phyloP scores from a whole-genome alignment of 2,329 filamentous ascomycete genomes.

The Arthroderma sp. region DNA sequence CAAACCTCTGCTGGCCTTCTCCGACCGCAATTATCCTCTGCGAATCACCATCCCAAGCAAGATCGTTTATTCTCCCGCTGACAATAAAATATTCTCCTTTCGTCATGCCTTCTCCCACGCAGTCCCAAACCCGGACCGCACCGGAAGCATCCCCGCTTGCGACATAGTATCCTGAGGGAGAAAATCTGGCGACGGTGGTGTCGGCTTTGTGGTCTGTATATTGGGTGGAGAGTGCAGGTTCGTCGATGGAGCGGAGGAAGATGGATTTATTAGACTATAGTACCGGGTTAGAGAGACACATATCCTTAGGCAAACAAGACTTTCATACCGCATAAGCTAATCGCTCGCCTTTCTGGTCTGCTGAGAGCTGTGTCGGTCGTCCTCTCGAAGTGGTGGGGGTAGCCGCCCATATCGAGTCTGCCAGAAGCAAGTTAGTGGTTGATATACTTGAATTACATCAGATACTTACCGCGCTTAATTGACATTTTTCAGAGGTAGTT shows the following conservation, averaged over 20 bases:
- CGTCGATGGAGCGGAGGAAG: conserved; percentile 87
- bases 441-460: not conserved
- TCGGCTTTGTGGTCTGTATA: conserved; percentile 82
- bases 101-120: conserved; percentile 69
- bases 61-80: conserved; percentile 85
- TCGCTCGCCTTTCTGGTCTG: conserved; percentile 77
- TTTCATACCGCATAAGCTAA: conserved; percentile 71
- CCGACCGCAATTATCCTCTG: conserved; percentile 94
- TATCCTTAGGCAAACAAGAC: not conserved
- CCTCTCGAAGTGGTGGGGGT: conserved; percentile 72
- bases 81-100: conserved; percentile 94
- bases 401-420: conserved; percentile 68
- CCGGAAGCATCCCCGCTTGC: conserved; percentile 82
- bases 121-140: conserved; percentile 82
- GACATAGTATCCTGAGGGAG: conserved; percentile 87
- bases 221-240: conserved; percentile 71
- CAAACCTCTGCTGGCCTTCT: conserved; percentile 84
- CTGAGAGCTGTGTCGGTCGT: conserved; percentile 76
- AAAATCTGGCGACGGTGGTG: conserved; percentile 86
- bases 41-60: conserved; percentile 95
- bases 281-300: conserved; percentile 3
- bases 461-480: conserved; percentile 29
- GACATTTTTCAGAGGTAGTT: conserved; percentile 24
- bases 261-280: conserved; percentile 83
- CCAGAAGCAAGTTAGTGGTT: conserved; percentile 9